Evolutionary conservation across 2,329 filamentous ascomycete species (phyloP).

Genomic region (Colletotrichum filicis): DNA sequence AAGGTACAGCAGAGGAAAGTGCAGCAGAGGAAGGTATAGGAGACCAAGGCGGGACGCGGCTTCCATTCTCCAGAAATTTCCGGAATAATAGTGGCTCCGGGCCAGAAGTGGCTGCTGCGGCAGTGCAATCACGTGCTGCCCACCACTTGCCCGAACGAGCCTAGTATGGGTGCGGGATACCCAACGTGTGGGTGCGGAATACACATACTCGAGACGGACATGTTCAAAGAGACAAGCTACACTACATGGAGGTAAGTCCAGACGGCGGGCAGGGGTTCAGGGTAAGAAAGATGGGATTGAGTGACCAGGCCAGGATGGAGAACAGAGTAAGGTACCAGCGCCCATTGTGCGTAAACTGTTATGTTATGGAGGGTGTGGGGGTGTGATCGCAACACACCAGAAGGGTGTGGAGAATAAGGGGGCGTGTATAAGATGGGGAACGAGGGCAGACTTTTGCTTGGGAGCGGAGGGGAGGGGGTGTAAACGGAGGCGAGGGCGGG

Average conservation of each 20-base stretch:
- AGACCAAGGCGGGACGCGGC: no score
- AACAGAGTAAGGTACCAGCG: conserved; percentile 30
- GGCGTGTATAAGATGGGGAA: background rate
- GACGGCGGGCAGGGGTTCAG: conserved; percentile 28
- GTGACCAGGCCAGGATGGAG: conserved; percentile 30
- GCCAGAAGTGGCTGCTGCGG: no score
- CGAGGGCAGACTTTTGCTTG: background rate
- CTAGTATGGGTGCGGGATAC: no score
- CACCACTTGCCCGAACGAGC: no score
- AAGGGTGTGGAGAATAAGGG: background rate
- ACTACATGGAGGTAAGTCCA: conserved; percentile 33
- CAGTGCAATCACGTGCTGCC: no score
- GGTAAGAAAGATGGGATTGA: conserved; percentile 28
- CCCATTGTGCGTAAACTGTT: conserved; percentile 13
- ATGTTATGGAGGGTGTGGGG: conserved; percentile 22
- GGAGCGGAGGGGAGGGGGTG: conserved; percentile 9
- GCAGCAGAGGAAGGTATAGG: no score
- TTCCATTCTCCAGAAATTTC: no score
- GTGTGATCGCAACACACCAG: conserved; percentile 19
- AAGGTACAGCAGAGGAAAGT: no score
- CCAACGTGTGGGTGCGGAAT: no score
- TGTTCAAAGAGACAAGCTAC: conserved; percentile 32
- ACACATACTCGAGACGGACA: conserved; percentile 28
- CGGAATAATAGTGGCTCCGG: no score
- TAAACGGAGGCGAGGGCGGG: background rate